Evolutionary conservation across 345 rosid species (phyloP).

Genomic region (Lumnitzera racemosa): DNA sequence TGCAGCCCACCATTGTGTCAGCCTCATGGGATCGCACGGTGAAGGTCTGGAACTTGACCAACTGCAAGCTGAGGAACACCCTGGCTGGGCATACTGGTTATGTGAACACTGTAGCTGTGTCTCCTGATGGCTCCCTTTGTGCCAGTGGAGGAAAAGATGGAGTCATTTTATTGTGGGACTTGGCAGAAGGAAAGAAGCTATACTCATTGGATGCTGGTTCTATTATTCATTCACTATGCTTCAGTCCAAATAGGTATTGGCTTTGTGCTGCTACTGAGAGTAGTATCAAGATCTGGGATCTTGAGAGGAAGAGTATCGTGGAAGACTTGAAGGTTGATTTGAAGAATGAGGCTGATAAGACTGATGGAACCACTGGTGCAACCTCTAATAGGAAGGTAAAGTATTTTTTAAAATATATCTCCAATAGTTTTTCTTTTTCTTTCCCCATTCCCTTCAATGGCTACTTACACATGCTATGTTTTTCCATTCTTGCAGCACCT

Average conservation of each 20-base stretch:
- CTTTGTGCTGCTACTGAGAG: conserved; percentile 88
- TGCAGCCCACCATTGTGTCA: conserved; percentile 82
- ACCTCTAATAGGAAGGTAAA: conserved; percentile 56
- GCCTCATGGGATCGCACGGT: conserved; percentile 87
- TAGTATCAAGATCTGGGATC: conserved; percentile 97
- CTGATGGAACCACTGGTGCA: conserved; percentile 41
- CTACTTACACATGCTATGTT: too few relatives aligned
- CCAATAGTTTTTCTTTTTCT: neutral
- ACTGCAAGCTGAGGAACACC: conserved; percentile 77
- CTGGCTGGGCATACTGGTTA: conserved; percentile 75
- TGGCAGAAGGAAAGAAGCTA: conserved; percentile 93
- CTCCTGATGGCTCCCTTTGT: conserved; percentile 91
- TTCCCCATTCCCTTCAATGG: neutral
- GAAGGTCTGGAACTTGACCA: conserved; percentile 89
- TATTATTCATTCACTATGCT: conserved; percentile 70
- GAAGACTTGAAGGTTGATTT: conserved; percentile 97
- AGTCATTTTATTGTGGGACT: conserved; percentile 82
- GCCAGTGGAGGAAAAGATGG: conserved; percentile 99
- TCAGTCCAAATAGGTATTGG: conserved; percentile 98
- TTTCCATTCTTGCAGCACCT: too few relatives aligned
- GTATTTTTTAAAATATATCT: neutral
- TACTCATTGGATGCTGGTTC: conserved; percentile 81
- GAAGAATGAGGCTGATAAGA: conserved; percentile 82
- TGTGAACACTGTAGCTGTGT: conserved; percentile 86
- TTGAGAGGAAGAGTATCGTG: conserved; percentile 90